Percentiles rank a stretch among this genome's conserved stretches.
These are phyloP conservation scores for Lasiodiplodia hormozganensis DNA, from an alignment of 2,329 filamentous ascomycete species.

Conservation along the genomic window DNA sequence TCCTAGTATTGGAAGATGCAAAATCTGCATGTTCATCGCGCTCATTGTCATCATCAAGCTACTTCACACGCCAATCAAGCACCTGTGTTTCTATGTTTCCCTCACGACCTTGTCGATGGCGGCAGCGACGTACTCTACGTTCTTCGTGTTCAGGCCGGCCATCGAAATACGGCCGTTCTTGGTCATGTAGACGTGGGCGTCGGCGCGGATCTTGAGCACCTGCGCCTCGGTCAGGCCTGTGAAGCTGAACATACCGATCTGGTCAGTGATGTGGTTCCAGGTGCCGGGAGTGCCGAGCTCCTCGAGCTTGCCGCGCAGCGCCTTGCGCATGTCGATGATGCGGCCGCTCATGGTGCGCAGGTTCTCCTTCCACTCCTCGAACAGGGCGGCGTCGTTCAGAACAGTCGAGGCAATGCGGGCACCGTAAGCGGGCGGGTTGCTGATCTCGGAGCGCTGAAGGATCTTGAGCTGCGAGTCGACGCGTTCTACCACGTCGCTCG, in stretches of 20 bases:
- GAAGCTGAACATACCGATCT: conserved; percentile 99
- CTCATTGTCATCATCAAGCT: background rate
- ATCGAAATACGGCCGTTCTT: conserved; percentile 99
- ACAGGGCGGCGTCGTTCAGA: conserved; percentile 82
- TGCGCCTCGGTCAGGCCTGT: conserved; percentile 79
- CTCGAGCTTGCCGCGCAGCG: conserved; percentile 80
- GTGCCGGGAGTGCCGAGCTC: conserved; percentile 83
- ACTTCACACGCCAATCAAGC: conserved; percentile 34
- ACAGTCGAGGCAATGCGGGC: conserved; percentile 85
- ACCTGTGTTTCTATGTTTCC: conserved; percentile 45
- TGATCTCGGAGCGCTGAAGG: conserved; percentile 96
- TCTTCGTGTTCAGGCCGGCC: conserved; percentile 93
- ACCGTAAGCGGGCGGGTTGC: conserved; percentile 93
- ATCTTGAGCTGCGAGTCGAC: conserved; percentile 90
- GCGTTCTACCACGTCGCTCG: conserved; percentile 64
- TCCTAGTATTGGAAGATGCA: background rate
- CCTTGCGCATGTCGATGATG: conserved; percentile 89
- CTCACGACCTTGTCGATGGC: conserved; percentile 85
- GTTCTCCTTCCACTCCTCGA: conserved; percentile 91
- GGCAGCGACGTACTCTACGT: conserved; percentile 91
- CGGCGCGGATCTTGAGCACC: conserved; percentile 71
- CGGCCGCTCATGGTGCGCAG: conserved; percentile 92
- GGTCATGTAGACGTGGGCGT: conserved; percentile 86
- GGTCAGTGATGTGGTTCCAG: conserved; percentile 97
- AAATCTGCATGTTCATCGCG: background rate